Evolutionary conservation across 352 stramenopile species (phyloP).

Genomic region (Pythium myriotylum): DNA sequence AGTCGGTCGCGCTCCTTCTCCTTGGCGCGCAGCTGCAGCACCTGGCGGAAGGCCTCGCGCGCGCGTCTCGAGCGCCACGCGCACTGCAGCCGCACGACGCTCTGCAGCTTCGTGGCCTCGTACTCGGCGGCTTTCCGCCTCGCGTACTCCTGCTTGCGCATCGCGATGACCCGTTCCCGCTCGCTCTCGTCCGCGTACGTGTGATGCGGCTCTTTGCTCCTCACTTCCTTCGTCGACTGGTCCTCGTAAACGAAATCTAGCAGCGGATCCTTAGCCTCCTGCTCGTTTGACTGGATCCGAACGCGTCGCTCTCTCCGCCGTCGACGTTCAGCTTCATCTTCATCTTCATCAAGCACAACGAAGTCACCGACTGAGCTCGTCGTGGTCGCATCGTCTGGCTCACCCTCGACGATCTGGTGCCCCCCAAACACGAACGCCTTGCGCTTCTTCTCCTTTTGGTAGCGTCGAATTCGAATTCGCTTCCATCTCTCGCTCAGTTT

Average conservation of each 20-base stretch:
- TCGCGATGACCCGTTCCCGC: conserved; percentile 41
- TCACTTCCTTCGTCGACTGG: conserved; percentile 46
- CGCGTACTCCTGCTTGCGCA: conserved; percentile 44
- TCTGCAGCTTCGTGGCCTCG: conserved; percentile 49
- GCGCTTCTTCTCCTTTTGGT: conserved; percentile 36
- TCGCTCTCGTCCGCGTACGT: conserved; percentile 32
- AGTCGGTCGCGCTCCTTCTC: conserved; percentile 59
- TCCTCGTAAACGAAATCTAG: conserved; percentile 65
- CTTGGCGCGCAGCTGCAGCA: conserved; percentile 62
- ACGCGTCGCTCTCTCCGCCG: conserved; percentile 7
- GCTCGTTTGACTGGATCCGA: conserved; percentile 28
- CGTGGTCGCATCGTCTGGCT: conserved; percentile 16
- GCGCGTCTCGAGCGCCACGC: conserved; percentile 74
- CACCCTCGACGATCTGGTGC: conserved; percentile 18
- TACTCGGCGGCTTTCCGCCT: conserved; percentile 35
- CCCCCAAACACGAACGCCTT: conserved; percentile 55
- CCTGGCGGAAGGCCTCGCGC: conserved; percentile 51
- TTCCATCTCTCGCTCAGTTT: conserved; percentile 72
- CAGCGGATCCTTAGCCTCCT: conserved; percentile 23
- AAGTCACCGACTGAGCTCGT: conserved; percentile 18
- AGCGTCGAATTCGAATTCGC: conserved; percentile 48
- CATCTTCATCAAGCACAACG: conserved; percentile 20
- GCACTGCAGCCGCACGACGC: conserved; percentile 72
- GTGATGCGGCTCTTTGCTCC: conserved; percentile 32
- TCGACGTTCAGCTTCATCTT: conserved; percentile 6